Base-by-base conservation (phyloP, 2,329 filamentous ascomycete species). In the Phialophora macrospora region DNA sequence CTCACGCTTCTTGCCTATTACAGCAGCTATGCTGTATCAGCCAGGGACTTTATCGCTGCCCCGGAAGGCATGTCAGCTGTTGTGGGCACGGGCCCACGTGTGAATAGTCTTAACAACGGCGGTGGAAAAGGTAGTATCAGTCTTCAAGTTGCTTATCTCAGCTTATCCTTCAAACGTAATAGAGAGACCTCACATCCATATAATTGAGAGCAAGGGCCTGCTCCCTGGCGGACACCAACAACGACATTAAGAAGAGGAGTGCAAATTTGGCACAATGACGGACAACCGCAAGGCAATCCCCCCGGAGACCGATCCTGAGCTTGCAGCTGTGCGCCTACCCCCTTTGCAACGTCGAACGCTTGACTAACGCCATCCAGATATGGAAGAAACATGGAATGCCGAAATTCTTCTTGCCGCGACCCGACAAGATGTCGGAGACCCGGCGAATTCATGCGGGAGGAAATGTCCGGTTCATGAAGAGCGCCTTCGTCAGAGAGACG, bases 391-490 rank as follows among this genome's bases (percentile, higher is more conserved):
- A 41, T 17, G 63, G 66, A 8, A 46, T 52, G 48, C 66, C 63
- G 2, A 66, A 66, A 55, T 56, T 61, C 51, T 66, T 66, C 57
- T 55, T 66, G 11, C 66, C 66, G 4, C 41, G 55, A 22, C n/a
- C 30, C 2, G 63, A 68, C 20, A 49, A 62, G 38, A 66, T 68
- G 49, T 51, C 55, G 17, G 44, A 51, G n/a, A 62, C 49, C 44
- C 60, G 66, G 17, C 55, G 28, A 1, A 26, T 66, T 7, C 60
- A 55, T 12, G 60, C 63, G 3, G 30, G 30, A 38, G 63, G 63
- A 5, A 62, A 44, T 9, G 44, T 46, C 1, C 66, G 66, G 5
- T 68, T 68, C 57, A 66, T 66, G 63, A 60, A 68, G 32, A 68
- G 63, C 54, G 32, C 60, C 24, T 68, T 68, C 34, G 66, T 64